These are phyloP conservation scores for Meyerozyma carpophila DNA, from an alignment of 1,139 yeast genomes.

Conservation along the genomic window DNA sequence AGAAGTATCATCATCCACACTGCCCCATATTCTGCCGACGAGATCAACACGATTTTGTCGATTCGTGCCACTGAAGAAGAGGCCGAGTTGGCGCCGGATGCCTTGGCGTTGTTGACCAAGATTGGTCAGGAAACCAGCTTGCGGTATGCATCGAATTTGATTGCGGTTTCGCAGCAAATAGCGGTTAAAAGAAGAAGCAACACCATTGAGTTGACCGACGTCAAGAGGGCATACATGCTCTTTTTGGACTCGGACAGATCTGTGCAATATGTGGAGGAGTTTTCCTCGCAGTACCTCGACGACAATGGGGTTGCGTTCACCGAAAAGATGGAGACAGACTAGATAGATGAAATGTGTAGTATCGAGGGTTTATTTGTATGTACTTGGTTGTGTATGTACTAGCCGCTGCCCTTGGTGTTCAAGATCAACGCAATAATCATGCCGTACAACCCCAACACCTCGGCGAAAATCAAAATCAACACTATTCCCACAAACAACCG, in stretches of 20 bases:
- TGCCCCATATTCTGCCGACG: constrained; percentile 67
- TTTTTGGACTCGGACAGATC: constrained; percentile 87
- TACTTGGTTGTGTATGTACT: constrained; percentile 4
- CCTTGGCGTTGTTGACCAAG: constrained; percentile 83
- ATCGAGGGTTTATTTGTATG: neutral
- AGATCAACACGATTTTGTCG: constrained; percentile 76
- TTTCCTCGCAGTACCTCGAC: constrained; percentile 63
- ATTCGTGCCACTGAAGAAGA: constrained; percentile 97
- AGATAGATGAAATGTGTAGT: constrained; percentile 2
- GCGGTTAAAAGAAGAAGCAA: constrained; percentile 74
- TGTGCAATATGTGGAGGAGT: constrained; percentile 71
- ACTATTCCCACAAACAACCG: constrained; percentile 92
- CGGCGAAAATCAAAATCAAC: constrained; percentile 94
- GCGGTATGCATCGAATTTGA: constrained; percentile 88
- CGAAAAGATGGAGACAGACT: constrained; percentile 50
- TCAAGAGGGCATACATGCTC: constrained; percentile 80
- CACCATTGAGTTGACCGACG: constrained; percentile 72
- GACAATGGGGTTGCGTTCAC: constrained; percentile 26
- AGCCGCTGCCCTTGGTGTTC: constrained; percentile 80
- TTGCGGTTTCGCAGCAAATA: constrained; percentile 82
- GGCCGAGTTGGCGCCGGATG: constrained; percentile 78
- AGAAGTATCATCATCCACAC: constrained; percentile 93
- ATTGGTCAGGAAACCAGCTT: constrained; percentile 90
- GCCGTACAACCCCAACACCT: constrained; percentile 95
- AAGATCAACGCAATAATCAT: constrained; percentile 86